phyloP scores from a whole-genome alignment of 2,329 filamentous ascomycete species.

The Daldinia sp. region DNA sequence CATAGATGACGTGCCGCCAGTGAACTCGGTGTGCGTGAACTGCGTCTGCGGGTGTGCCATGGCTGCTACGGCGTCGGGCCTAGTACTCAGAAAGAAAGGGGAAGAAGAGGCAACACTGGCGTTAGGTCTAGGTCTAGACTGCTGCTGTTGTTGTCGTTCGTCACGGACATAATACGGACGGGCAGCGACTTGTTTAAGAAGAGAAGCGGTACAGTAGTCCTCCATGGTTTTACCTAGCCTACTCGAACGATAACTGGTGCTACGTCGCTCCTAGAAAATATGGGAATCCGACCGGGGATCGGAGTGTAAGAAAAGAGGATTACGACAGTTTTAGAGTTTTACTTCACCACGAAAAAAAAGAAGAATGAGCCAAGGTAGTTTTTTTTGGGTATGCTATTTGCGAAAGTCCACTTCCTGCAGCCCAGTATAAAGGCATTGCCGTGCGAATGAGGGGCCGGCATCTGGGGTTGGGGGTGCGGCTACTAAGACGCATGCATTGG shows the following conservation, averaged over 20 bases:
- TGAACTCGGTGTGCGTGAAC: constrained; percentile 54
- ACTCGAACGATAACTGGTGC: not conserved
- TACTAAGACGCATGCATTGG: constrained; percentile 32
- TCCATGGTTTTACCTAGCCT: not conserved
- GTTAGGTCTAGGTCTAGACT: not conserved
- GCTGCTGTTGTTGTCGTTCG: not conserved
- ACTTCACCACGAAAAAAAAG: not conserved
- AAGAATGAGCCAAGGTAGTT: not conserved
- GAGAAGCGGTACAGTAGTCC: not conserved
- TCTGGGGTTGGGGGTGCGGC: constrained; percentile 4
- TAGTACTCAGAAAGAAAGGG: not conserved
- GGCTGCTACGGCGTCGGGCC: not conserved
- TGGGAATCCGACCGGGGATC: constrained; percentile 20
- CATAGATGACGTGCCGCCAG: constrained; percentile 49
- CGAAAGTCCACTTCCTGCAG: constrained; percentile 24
- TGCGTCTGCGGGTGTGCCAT: constrained; percentile 65
- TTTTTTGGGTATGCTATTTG: constrained; percentile 1
- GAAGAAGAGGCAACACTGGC: not conserved
- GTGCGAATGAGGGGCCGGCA: constrained; percentile 34
- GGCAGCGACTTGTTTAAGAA: constrained; percentile 14
- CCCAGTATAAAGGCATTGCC: constrained; percentile 1
- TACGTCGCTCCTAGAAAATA: constrained; percentile 2
- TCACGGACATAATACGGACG: not conserved
- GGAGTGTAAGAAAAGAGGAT: constrained; percentile 10
- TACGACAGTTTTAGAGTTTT: not conserved